A percentile compares a stretch with the other conserved stretches of the same genome.
Evolutionary conservation across 2,329 filamentous ascomycete species (phyloP).

Genomic region (Pezicula neosporulosa): DNA sequence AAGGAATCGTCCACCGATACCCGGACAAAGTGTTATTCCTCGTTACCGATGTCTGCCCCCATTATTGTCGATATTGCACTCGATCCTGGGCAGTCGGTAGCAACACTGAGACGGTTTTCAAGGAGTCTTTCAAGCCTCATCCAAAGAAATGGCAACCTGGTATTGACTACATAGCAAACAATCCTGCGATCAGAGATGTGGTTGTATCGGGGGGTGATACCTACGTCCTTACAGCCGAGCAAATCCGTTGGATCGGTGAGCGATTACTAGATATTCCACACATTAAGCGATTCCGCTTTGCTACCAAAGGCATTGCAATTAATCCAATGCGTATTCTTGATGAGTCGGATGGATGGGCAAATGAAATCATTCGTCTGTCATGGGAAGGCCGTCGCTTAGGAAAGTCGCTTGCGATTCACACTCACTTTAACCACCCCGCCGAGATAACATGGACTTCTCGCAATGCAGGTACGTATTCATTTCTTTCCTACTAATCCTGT

Average conservation of each 20-base stretch:
- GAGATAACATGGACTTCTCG: constrained; percentile 60
- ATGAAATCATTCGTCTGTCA: constrained; percentile 47
- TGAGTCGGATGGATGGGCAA: constrained; percentile 47
- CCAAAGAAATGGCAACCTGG: constrained; percentile 48
- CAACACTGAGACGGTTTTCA: constrained; percentile 49
- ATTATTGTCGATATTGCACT: constrained; percentile 62
- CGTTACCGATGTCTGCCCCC: constrained; percentile 55
- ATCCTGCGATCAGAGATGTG: constrained; percentile 49
- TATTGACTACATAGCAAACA: constrained; percentile 53
- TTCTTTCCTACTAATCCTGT: too few species aligned
- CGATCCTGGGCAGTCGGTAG: constrained; percentile 56
- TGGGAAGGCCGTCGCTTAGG: constrained; percentile 47
- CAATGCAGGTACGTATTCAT: constrained; percentile 30
- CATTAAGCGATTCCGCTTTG: constrained; percentile 57
- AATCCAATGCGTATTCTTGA: constrained; percentile 54
- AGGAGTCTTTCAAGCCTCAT: constrained; percentile 36
- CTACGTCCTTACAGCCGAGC: constrained; percentile 51
- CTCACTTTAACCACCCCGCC: constrained; percentile 61
- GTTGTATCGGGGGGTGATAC: constrained; percentile 62
- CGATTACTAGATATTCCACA: constrained; percentile 53
- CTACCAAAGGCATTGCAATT: constrained; percentile 59
- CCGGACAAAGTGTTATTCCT: constrained; percentile 60
- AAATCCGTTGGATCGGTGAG: constrained; percentile 50
- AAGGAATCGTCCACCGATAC: constrained; percentile 60
- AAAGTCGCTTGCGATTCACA: constrained; percentile 60